Base-by-base conservation (phyloP, 805 yeast species). In the Yarrowia sp. region DNA sequence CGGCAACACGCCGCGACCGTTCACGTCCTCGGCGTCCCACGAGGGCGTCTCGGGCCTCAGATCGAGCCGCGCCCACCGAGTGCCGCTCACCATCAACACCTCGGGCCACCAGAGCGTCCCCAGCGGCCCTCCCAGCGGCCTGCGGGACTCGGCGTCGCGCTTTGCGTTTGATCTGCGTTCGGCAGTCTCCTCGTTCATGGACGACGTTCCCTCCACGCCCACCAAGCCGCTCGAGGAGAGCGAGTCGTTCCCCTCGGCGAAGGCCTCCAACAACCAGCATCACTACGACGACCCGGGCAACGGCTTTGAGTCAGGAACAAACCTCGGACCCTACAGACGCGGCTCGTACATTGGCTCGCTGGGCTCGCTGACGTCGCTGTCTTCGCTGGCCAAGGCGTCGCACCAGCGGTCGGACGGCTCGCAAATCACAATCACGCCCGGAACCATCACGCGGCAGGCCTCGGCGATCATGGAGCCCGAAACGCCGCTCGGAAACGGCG, bases 351-450 rank as follows among this genome's bases (percentile, higher is more conserved):
- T 55, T 18, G 61, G 61, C 0, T 55, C 61, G 4, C 35, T 55
- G 13, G 61, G 61, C 0, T 55, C 61, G 4, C 35, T 55, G 13
- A 14, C 61, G n/a, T 55, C 61, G 6, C 13, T 55, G 21, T 55
- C 61, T 27, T 39, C 46, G 3, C 29, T 38, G 18, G 47, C 47
- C 18, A 55, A 55, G 29, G 61, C 61, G 0, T 27, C 38, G 5
- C 46, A 55, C n/a, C 61, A 55, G 29, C 61, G 61, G 7, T 38
- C 61, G 3, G 61, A 55, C 14, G 61, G 47, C 3, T 55, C 61
- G 7, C 62, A 44, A n/a, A 41, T 42, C 33, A 58, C 53, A n/a
- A 42, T 58, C 13, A 58, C 62, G 2, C 62, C 62, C 1, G 53
- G 42, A 0, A 58, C 41, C 2, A 32, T 58, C 35, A 35, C 41